Evolutionary conservation across 169 alveolate genomes (phyloP).

Genomic region (Theileria sp.): DNA sequence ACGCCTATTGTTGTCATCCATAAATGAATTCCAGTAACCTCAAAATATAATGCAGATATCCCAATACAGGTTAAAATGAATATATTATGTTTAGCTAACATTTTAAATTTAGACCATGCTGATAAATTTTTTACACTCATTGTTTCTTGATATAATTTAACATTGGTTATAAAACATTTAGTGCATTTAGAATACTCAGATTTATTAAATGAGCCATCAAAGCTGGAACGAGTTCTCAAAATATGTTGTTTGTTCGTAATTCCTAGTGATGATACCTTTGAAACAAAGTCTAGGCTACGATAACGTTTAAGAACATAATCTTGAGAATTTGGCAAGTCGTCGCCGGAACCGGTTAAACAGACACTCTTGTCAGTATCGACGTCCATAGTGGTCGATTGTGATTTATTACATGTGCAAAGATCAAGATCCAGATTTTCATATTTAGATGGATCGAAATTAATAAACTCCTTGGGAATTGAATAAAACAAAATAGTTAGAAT

Average conservation of each 20-base stretch:
- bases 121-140: conserved; percentile 23
- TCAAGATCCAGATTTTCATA: not conserved
- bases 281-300: not conserved
- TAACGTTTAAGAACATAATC: not conserved
- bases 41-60: conserved; percentile 72
- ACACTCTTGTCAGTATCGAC: not conserved
- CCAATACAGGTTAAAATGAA: conserved; percentile 75
- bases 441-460: conserved; percentile 26
- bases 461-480: conserved; percentile 22
- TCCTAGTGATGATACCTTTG: conserved; percentile 1
- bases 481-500: conserved; percentile 7
- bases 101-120: conserved; percentile 64
- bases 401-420: not conserved
- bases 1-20: conserved; percentile 85
- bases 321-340: not conserved
- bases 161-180: conserved; percentile 13
- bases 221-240: not conserved
- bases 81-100: conserved; percentile 65
- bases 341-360: not conserved
- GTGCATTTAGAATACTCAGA: not conserved
- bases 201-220: not conserved
- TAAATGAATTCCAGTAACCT: conserved; percentile 84
- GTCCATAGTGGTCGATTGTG: not conserved
- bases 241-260: not conserved
- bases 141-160: not conserved